phyloP scores from a whole-genome alignment of 2,329 filamentous ascomycete genomes.

The Monosporascus sp. region DNA sequence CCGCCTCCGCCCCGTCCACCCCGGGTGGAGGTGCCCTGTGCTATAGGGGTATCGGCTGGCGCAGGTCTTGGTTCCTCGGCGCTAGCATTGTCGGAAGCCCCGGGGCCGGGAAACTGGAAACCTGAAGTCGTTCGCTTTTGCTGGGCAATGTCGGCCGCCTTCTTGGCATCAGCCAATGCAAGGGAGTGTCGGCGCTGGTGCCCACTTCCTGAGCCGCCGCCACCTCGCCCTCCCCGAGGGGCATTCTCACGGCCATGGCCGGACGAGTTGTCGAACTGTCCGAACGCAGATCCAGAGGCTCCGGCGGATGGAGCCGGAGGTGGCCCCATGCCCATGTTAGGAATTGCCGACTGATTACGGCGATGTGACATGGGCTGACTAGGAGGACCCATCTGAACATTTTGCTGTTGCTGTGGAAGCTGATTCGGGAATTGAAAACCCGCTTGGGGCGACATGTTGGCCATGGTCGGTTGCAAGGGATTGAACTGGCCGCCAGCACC shows the following conservation, averaged over 20 bases:
- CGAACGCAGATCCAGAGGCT: conserved; percentile 71
- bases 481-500: conserved; percentile 66
- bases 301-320: conserved; percentile 90
- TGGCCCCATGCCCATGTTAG: conserved; percentile 83
- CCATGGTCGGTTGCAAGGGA: conserved; percentile 73
- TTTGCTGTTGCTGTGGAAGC: conserved; percentile 61
- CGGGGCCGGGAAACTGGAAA: conserved; percentile 88
- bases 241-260: conserved; percentile 61
- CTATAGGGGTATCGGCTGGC: conserved; percentile 32
- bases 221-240: conserved; percentile 68
- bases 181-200: conserved; percentile 94
- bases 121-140: conserved; percentile 91
- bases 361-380: conserved; percentile 82
- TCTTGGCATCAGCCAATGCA: conserved; percentile 91
- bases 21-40: conserved; percentile 39
- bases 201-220: conserved; percentile 63
- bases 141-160: conserved; percentile 92
- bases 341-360: conserved; percentile 94
- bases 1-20: conserved; percentile 49
- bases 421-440: conserved; percentile 87
- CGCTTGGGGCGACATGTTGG: conserved; percentile 70
- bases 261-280: conserved; percentile 68
- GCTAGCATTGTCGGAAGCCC: conserved; percentile 54
- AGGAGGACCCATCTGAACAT: conserved; percentile 68
- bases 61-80: conserved; percentile 53